Conservation (phyloP, 202 grass and related monocot genomes). For the Cymbopogon flexuosus region DNA sequence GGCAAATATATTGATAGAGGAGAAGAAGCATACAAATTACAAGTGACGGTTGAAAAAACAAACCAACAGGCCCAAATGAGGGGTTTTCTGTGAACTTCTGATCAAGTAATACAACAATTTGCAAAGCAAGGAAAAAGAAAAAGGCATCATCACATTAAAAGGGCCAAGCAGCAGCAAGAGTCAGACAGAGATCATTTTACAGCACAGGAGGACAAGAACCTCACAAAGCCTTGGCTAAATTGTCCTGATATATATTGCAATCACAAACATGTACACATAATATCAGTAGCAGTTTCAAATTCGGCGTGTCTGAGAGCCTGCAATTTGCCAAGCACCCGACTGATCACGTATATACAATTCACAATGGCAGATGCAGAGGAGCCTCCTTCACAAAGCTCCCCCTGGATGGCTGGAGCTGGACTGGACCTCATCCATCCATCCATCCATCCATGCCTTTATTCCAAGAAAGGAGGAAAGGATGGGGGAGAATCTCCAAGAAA, state of each 20-base stretch:
- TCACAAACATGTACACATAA: not conserved
- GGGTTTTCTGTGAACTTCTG: not conserved
- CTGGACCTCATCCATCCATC: not conserved
- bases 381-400: not conserved
- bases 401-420: not conserved
- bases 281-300: not conserved
- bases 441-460: slow-evolving; percentile 4
- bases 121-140: not conserved
- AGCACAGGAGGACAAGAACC: slow-evolving; percentile 3
- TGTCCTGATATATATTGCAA: not conserved
- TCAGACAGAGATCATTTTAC: not conserved
- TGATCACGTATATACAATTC: slow-evolving; percentile 22
- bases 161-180: not conserved
- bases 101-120: not conserved
- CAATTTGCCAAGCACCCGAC: slow-evolving; percentile 18
- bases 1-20: no score
- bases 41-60: no score
- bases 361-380: slow-evolving; percentile 19
- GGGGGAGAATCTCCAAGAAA: not conserved
- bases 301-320: not conserved
- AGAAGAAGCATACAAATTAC: no score
- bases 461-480: not conserved
- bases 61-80: no score
- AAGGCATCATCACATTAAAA: no score
- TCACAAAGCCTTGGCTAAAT: not conserved